Conservation (phyloP, 345 rosid genomes). For the Ricinus communis region DNA sequence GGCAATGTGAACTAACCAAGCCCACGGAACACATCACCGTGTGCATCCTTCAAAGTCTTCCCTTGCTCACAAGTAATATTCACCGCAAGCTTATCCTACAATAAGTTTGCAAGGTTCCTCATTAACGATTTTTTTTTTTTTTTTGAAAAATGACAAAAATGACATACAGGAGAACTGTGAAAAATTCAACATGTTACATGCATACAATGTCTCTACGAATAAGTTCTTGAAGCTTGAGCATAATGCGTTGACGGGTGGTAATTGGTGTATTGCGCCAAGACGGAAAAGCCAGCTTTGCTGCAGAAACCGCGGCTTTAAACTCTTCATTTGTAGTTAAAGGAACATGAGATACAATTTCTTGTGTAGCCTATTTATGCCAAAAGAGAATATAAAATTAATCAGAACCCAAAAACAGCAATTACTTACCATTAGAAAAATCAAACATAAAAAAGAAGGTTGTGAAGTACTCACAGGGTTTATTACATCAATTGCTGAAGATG, state of each 20-base stretch:
- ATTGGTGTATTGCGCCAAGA: slow-evolving; percentile 88
- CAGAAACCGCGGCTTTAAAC: slow-evolving; percentile 84
- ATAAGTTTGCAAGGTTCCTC: not conserved
- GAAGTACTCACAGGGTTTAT: slow-evolving; percentile 70
- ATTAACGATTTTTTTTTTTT: slow-evolving; percentile 9
- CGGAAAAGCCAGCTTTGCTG: slow-evolving; percentile 84
- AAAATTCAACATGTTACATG: slow-evolving; percentile 11
- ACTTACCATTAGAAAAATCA: not conserved
- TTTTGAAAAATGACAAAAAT: not conserved
- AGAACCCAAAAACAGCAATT: not conserved
- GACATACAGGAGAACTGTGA: not conserved
- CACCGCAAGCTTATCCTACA: slow-evolving; percentile 86
- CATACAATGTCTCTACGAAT: slow-evolving; percentile 81
- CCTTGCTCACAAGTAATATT: slow-evolving; percentile 93
- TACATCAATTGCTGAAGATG: slow-evolving; percentile 67
- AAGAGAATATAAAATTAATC: slow-evolving; percentile 7
- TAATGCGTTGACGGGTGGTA: slow-evolving; percentile 81
- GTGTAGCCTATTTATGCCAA: slow-evolving; percentile 64
- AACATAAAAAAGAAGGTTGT: not conserved
- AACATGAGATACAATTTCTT: slow-evolving; percentile 80
- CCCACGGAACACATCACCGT: slow-evolving; percentile 97
- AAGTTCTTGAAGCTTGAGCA: slow-evolving; percentile 93
- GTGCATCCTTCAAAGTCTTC: slow-evolving; percentile 95
- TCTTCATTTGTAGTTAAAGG: slow-evolving; percentile 89
- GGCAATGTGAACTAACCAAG: slow-evolving; percentile 50